phyloP scores from a whole-genome alignment of 805 yeast species.

The Schizosaccharomyces octosporus region DNA sequence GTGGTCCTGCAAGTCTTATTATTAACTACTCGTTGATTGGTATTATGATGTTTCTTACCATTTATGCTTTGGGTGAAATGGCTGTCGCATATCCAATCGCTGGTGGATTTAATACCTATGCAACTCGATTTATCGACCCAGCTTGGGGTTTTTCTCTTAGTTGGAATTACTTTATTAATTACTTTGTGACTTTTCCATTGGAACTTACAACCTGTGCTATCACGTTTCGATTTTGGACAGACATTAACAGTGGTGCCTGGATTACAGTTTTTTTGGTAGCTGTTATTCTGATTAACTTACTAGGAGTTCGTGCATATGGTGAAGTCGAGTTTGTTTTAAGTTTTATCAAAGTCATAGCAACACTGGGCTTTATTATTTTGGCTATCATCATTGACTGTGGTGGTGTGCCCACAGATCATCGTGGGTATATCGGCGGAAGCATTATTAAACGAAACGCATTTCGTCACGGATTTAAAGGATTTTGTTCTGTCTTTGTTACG shows the following conservation, averaged over 20 bases:
- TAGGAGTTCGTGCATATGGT: slow-evolving; percentile 37
- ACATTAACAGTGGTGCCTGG: slow-evolving; percentile 29
- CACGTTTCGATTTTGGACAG: slow-evolving; percentile 27
- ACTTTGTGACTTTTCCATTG: slow-evolving; percentile 40
- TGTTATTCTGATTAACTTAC: slow-evolving; percentile 25
- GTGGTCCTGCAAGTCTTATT: slow-evolving; percentile 30
- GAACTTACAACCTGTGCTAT: slow-evolving; percentile 42
- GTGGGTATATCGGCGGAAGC: slow-evolving; percentile 30
- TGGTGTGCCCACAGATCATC: slow-evolving; percentile 25
- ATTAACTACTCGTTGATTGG: slow-evolving; percentile 28
- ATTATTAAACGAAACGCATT: slow-evolving; percentile 40
- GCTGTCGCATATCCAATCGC: slow-evolving; percentile 41
- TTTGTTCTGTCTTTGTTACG: slow-evolving; percentile 48
- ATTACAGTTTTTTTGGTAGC: slow-evolving; percentile 29
- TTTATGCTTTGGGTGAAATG: slow-evolving; percentile 32
- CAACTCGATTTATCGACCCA: slow-evolving; percentile 39
- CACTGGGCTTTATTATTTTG: slow-evolving; percentile 33
- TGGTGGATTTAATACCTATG: slow-evolving; percentile 38
- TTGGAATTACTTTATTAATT: slow-evolving; percentile 44
- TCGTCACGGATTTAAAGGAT: slow-evolving; percentile 49
- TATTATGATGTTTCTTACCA: slow-evolving; percentile 26
- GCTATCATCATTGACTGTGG: slow-evolving; percentile 32
- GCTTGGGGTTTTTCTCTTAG: slow-evolving; percentile 51
- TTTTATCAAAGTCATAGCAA: slow-evolving; percentile 30
- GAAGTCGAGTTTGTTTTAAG: slow-evolving; percentile 46